Conservation (phyloP, 2,329 filamentous ascomycete species). For the Ascochyta lentis region DNA sequence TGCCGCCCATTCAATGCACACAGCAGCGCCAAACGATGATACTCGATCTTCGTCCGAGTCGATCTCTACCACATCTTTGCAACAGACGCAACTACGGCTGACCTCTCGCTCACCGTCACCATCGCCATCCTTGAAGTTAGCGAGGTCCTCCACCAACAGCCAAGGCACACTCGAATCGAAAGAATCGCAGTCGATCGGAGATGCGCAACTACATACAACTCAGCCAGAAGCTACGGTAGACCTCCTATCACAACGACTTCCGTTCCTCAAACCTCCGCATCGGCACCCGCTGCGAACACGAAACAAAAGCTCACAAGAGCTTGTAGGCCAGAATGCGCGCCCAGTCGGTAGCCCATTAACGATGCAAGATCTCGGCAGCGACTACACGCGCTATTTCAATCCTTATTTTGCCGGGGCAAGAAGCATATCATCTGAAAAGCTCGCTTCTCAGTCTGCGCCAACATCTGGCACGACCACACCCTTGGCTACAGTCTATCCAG, state of each 20-base stretch:
- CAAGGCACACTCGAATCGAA: constrained; percentile 11
- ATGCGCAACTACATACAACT: not conserved
- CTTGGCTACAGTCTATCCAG: constrained; percentile 12
- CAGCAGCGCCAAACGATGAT: not conserved
- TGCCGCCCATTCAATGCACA: constrained; percentile 1
- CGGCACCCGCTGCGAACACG: constrained; percentile 23
- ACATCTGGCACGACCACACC: constrained; percentile 26
- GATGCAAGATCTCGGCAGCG: constrained; percentile 40
- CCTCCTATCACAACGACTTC: not conserved
- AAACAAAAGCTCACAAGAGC: constrained; percentile 27
- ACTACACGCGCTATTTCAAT: constrained; percentile 48
- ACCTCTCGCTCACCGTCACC: constrained; percentile 3
- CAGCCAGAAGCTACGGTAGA: not conserved
- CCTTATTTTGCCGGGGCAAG: constrained; percentile 39
- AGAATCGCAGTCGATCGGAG: constrained; percentile 5
- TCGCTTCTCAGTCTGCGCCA: constrained; percentile 3
- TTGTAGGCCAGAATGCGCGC: constrained; percentile 17
- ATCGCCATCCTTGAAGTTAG: not conserved
- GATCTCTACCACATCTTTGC: not conserved
- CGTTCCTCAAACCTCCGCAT: constrained; percentile 17
- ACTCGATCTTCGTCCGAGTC: constrained; percentile 2
- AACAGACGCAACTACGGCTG: not conserved
- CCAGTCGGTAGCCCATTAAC: constrained; percentile 30
- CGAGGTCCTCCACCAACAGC: constrained; percentile 15
- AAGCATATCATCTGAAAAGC: constrained; percentile 29